These are phyloP conservation scores for Closterium sp. DNA, from an alignment of 139 green algal species.

Conservation along the genomic window DNA sequence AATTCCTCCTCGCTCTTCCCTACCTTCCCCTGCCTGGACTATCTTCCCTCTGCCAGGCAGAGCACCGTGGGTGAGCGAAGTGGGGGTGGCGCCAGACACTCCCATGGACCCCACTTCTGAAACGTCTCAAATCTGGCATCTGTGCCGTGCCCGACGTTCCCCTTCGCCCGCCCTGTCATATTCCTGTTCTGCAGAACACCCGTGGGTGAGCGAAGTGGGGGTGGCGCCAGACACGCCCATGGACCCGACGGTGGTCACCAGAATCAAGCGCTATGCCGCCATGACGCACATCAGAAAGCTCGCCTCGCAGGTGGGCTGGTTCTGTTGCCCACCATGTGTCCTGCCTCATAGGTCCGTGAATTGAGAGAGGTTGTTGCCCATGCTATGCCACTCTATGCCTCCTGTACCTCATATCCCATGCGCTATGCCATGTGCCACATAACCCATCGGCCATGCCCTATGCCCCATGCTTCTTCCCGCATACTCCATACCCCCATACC, in stretches of 20 bases:
- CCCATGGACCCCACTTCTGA: not conserved
- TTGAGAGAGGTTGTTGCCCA: no score
- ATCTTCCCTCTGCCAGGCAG: not conserved
- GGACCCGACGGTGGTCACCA: conserved; percentile 75
- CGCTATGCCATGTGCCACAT: no score
- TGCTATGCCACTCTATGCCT: no score
- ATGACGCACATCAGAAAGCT: not conserved
- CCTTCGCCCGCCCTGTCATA: not conserved
- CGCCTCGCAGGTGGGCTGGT: conserved; percentile 92
- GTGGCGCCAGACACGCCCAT: conserved; percentile 69
- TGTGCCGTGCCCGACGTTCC: not conserved
- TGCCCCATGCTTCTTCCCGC: not conserved
- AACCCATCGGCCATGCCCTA: not conserved
- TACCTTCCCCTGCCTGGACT: no score
- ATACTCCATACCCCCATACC: not conserved
- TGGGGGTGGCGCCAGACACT: not conserved
- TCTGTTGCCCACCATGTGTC: no score
- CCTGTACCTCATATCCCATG: no score
- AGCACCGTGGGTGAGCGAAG: conserved; percentile 87
- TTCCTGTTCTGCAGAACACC: conserved; percentile 59
- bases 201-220: conserved; percentile 86
- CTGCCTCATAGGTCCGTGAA: no score
- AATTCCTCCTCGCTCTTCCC: no score
- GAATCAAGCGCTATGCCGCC: conserved; percentile 80
- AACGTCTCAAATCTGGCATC: not conserved